Percentiles rank a stretch among this genome's conserved stretches.
These are phyloP conservation scores for Primulina eburnea DNA, from an alignment of 257 asterid species.

Conservation along the genomic window DNA sequence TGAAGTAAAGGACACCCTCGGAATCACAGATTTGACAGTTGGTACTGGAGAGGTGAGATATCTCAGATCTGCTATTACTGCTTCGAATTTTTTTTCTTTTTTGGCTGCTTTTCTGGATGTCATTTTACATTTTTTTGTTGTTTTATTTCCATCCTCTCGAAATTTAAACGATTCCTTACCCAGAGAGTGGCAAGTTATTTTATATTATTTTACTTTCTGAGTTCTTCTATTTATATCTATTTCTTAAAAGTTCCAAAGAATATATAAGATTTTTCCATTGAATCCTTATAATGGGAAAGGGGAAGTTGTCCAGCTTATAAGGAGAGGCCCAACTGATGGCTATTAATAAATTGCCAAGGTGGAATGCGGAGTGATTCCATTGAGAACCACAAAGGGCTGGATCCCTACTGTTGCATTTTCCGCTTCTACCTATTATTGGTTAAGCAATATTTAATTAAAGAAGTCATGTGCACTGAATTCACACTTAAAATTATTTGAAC, in stretches of 20 bases:
- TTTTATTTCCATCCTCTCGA: slow-evolving; percentile 4
- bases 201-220: background rate
- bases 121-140: background rate
- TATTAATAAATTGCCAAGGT: background rate
- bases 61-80: slow-evolving; percentile 16
- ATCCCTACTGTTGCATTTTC: background rate
- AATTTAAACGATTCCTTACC: background rate
- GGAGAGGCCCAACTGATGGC: background rate
- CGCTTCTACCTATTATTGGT: background rate
- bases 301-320: background rate
- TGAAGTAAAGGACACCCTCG: slow-evolving; percentile 88
- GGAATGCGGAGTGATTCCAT: background rate
- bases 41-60: slow-evolving; percentile 79
- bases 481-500: background rate
- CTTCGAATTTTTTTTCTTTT: background rate
- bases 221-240: background rate
- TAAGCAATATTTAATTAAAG: too few species aligned
- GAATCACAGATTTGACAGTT: slow-evolving; percentile 72
- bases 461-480: background rate
- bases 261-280: background rate
- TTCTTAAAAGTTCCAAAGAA: background rate
- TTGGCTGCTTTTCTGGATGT: slow-evolving; percentile 3
- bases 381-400: background rate
- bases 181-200: background rate
- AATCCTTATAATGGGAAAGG: background rate